Percentiles rank a stretch among this genome's conserved stretches.
Conservation (phyloP, 148 eudicot species). For the Rhododendron simsii region DNA sequence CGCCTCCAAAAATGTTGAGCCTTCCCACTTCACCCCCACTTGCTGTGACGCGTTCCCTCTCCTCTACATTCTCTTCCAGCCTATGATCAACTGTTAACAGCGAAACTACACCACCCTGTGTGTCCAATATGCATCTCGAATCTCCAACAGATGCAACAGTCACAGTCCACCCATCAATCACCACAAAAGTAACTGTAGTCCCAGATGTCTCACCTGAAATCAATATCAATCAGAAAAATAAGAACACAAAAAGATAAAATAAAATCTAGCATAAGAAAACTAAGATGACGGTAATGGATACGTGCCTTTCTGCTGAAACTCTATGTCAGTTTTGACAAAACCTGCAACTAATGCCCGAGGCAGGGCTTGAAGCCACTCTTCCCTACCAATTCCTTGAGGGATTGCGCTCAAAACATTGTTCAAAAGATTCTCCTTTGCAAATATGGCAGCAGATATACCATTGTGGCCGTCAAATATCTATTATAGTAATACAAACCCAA, state of each 20-base stretch:
- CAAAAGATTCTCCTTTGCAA: constrained; percentile 73
- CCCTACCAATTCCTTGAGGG: constrained; percentile 68
- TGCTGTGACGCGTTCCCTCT: constrained; percentile 90
- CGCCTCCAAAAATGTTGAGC: constrained; percentile 77
- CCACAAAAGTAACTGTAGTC: constrained; percentile 95
- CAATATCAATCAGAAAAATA: neutral
- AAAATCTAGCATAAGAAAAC: neutral
- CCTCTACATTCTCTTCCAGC: constrained; percentile 90
- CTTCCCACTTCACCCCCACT: constrained; percentile 98
- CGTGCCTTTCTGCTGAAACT: constrained; percentile 93
- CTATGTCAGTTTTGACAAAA: constrained; percentile 94
- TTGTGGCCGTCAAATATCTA: constrained; percentile 98
- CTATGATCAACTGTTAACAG: constrained; percentile 92
- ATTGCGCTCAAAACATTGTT: constrained; percentile 83
- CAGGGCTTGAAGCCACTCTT: constrained; percentile 95
- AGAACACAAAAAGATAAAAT: neutral
- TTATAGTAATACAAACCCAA: constrained; percentile 11
- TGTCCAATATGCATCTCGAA: constrained; percentile 94
- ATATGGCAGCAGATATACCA: constrained; percentile 96
- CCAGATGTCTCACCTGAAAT: constrained; percentile 89
- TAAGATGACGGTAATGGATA: neutral
- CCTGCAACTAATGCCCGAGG: constrained; percentile 98
- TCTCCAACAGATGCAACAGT: constrained; percentile 99
- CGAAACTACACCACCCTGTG: constrained; percentile 87
- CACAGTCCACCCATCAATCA: constrained; percentile 94